Percentiles rank a stretch among this genome's conserved stretches.
phyloP scores from a whole-genome alignment of 2,329 filamentous ascomycete species.

The Penicillium brasilianum region DNA sequence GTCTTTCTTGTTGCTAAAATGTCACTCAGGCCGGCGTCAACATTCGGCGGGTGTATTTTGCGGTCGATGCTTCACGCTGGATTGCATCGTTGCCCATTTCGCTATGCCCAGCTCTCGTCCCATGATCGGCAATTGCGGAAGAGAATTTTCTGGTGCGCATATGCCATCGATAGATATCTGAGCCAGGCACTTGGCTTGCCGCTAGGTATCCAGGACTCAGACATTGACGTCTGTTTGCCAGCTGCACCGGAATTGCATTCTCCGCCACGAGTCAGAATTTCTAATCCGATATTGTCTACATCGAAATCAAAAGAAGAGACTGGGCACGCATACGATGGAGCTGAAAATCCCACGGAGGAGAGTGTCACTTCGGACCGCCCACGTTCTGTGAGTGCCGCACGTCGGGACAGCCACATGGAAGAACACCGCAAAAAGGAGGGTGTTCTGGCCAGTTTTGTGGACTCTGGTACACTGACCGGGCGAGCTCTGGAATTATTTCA shows the following conservation, averaged over 20 bases:
- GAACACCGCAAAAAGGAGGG: constrained; percentile 36
- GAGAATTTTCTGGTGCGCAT: constrained; percentile 50
- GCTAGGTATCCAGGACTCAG: constrained; percentile 49
- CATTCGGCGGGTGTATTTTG: constrained; percentile 54
- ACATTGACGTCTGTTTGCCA: constrained; percentile 55
- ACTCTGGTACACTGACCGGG: constrained; percentile 47
- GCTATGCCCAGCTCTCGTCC: constrained; percentile 53
- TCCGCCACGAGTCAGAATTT: constrained; percentile 19
- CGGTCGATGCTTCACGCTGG: constrained; percentile 57
- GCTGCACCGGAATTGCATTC: constrained; percentile 48
- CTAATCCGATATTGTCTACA: constrained; percentile 13
- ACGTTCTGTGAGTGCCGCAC: not conserved
- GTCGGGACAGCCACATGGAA: constrained; percentile 11
- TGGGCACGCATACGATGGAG: not conserved
- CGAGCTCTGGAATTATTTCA: constrained; percentile 50
- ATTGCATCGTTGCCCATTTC: constrained; percentile 58
- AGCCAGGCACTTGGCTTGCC: constrained; percentile 48
- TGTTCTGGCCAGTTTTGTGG: constrained; percentile 45
- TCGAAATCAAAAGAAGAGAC: constrained; percentile 5
- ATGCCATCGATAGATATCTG: constrained; percentile 50
- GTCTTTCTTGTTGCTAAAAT: constrained; percentile 56
- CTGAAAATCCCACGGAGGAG: no score
- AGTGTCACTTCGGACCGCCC: not conserved
- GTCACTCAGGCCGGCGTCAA: constrained; percentile 56
- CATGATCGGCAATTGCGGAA: constrained; percentile 49